Evolutionary conservation across 2,329 filamentous ascomycete genomes (phyloP), one percentile per base, ranked within the genome.

Genomic region (Calcarisporium arbuscula): DNA sequence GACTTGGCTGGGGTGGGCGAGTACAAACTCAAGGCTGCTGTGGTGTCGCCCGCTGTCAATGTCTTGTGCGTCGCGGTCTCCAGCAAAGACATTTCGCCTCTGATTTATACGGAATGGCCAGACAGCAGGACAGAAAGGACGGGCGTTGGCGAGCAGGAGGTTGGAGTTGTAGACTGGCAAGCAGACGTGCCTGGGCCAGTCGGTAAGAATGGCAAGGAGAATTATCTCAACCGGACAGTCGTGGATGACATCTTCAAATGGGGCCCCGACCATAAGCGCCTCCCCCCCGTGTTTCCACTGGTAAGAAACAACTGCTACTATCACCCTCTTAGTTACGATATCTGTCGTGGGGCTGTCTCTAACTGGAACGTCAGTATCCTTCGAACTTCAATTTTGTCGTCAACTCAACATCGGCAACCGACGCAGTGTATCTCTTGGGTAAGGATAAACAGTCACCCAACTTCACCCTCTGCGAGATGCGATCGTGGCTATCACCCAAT

Each of bases 211-310:
- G 44, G 45, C 5, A 34, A 43, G 11, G 9, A 23, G 0, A 48
- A 64, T 4, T 77, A 61, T 54, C 49, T 71, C 1, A 80, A 80
- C 41, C 53, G 56, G 9, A 84, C 77, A 0, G 68, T 62, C 0
- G 74, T 86, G 0, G 82, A 89, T 46, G 71, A 83, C 4, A 60
- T 88, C 2, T 90, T 90, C 47, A 64, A 65, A 8, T 88, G 82
- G 75, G 77, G 77, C 0, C 48, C 64, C 2, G 55, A 67, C 20
- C 67, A 75, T 34, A 41, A 52, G 1, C 64, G 77, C 25, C 57
- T 61, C 1, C 71, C 73, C 6, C 78, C 71, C 0, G 64, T 72
- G 6, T 80, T 75, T 43, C 59, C 49, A 36, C 51, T 65, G 31
- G 68, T 60, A 57, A 55, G 55, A n/a, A n/a, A n/a, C n/a, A n/a